These are phyloP conservation scores for Fraxinus angustifolia DNA, from an alignment of 305 asterid species.

Conservation along the genomic window DNA sequence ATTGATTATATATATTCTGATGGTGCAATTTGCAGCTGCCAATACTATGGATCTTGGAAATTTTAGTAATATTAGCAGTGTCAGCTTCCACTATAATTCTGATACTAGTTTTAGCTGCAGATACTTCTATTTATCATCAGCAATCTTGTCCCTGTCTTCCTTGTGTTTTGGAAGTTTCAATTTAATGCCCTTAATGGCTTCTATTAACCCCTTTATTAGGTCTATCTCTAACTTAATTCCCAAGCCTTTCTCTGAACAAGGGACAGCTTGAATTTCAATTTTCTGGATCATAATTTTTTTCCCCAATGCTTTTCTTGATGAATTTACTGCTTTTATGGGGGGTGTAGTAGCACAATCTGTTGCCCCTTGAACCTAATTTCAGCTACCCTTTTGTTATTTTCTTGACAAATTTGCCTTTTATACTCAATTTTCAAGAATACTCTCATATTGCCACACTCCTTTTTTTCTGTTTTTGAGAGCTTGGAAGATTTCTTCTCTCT, in stretches of 20 bases:
- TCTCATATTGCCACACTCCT: background rate
- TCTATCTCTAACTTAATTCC: slow-evolving; percentile 17
- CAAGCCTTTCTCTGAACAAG: slow-evolving; percentile 18
- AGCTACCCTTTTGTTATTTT: background rate
- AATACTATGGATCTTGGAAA: slow-evolving; percentile 38
- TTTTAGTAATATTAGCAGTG: slow-evolving; percentile 10
- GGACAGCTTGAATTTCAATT: slow-evolving; percentile 20
- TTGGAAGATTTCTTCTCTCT: slow-evolving; percentile 15
- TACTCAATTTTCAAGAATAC: slow-evolving; percentile 7
- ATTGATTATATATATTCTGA: background rate
- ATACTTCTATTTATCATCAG: slow-evolving; percentile 27
- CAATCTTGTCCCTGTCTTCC: slow-evolving; percentile 27
- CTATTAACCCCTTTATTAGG: slow-evolving; percentile 12
- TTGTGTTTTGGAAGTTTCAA: slow-evolving; percentile 29
- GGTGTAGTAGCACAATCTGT: background rate
- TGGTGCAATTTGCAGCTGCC: background rate
- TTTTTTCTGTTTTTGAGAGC: slow-evolving; percentile 5
- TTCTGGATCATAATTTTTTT: background rate
- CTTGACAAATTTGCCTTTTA: background rate
- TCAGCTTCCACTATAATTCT: slow-evolving; percentile 25
- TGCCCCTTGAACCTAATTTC: background rate
- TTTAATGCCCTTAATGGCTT: slow-evolving; percentile 30
- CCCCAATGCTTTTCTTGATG: background rate
- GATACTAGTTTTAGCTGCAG: slow-evolving; percentile 18
- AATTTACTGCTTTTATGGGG: background rate